phyloP scores from a whole-genome alignment of 208 protist genomes.

The Lotmaria passim region DNA sequence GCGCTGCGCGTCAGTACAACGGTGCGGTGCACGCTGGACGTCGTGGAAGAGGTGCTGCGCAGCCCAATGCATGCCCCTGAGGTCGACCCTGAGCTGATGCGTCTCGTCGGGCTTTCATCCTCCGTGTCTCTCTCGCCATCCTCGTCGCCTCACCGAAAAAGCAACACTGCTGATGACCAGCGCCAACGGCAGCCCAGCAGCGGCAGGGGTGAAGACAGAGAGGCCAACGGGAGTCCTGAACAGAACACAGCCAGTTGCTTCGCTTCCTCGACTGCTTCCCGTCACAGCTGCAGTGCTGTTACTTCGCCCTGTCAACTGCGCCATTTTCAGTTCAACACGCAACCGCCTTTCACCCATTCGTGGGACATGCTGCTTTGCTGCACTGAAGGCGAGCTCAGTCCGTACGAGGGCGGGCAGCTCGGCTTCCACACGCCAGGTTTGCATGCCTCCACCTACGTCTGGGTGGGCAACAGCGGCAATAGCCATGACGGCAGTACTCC shows the following conservation, averaged over 20 bases:
- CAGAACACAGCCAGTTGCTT: background rate
- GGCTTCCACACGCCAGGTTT: conserved; percentile 48
- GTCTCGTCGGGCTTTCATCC: too few species aligned
- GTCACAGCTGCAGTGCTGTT: too few species aligned
- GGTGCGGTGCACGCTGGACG: conserved; percentile 27
- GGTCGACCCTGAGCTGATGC: conserved; percentile 28
- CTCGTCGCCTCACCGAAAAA: background rate
- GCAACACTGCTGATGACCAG: too few species aligned
- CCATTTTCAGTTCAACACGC: conserved; percentile 32
- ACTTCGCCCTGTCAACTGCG: conserved; percentile 14
- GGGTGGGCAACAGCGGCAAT: conserved; percentile 19
- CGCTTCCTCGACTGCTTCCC: background rate
- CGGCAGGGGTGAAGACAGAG: background rate
- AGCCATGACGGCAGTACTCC: background rate
- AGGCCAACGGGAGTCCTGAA: background rate
- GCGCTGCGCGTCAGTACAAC: conserved; percentile 38
- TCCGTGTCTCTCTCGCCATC: background rate
- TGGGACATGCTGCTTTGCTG: conserved; percentile 34
- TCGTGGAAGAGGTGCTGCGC: conserved; percentile 13
- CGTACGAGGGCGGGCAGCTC: conserved; percentile 20
- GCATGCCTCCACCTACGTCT: conserved; percentile 32
- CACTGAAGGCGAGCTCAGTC: conserved; percentile 6
- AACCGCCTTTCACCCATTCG: background rate
- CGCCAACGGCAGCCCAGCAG: background rate
- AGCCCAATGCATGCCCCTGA: conserved; percentile 8